Base-by-base conservation (phyloP, 2,329 filamentous ascomycete species). In the Hysterium pulicare region DNA sequence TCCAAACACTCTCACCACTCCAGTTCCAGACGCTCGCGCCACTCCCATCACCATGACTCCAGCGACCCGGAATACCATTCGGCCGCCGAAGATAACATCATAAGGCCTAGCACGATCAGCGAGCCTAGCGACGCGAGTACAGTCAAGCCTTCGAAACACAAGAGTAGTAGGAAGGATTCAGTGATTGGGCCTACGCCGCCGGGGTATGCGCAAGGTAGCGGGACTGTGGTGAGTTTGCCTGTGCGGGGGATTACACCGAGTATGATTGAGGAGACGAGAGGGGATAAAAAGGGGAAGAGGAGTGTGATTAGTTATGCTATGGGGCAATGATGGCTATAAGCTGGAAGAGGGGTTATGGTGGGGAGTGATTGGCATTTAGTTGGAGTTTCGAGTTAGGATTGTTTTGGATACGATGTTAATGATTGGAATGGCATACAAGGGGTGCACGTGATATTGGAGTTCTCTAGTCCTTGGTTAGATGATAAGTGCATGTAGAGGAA, bases 171-270 rank as follows among this genome's bases (percentile, higher is more conserved):
- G 9, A 66, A 66, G 45, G 64, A 67, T 44, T 62, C 59, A 35
- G 46, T 62, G 2, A 57, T 52, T 10, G 51, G 55, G 9, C 48
- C 49, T 19, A 50, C 55, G 48, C 61, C 62, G 39, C 49, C 56
- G 33, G 35, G 34, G 30, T 55, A 56, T 40, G 49, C 52, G 48
- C 59, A 59, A 41, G 59, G 60, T 6, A 42, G 47, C 23, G 59
- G 62, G n/a, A 60, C 53, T 42, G 66, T 62, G 36, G 54, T 55
- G 28, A 62, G 49, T 33, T 26, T 68, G 43, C 55, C 53, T 1
- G 53, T 68, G 23, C 50, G 58, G 46, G 63, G 60, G 35, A 68
- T 63, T 39, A 69, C 65, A 40, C 59, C 55, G 35, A 67, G 63
- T 42, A 67, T 67, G 61, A 51, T 66, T 34, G 55, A 58, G 39